These are phyloP conservation scores for Morella rubra DNA, from an alignment of 306 rosid species.

Conservation along the genomic window DNA sequence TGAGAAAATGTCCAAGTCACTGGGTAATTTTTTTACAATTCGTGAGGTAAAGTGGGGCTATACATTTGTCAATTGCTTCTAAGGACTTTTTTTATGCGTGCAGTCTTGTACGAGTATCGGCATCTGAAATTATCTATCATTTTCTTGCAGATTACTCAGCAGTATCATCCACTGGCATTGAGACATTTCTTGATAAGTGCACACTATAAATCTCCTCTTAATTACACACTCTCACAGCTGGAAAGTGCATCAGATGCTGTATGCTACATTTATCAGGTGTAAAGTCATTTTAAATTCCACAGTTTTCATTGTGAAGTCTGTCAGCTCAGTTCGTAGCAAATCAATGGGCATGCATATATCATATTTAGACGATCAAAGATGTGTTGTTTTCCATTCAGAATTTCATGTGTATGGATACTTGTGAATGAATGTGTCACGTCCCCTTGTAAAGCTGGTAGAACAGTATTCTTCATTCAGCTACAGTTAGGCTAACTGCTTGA, in stretches of 20 bases:
- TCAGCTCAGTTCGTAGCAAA: not conserved
- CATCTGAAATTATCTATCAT: conserved; percentile 15
- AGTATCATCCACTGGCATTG: conserved; percentile 85
- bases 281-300: conserved; percentile 9
- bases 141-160: conserved; percentile 64
- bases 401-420: not conserved
- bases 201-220: conserved; percentile 83
- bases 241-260: conserved; percentile 84
- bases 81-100: conserved; percentile 7
- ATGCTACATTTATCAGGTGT: conserved; percentile 82
- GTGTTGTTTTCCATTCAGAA: conserved; percentile 3
- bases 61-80: conserved; percentile 1
- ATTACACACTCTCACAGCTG: conserved; percentile 68
- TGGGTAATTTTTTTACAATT: conserved; percentile 93
- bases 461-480: not conserved
- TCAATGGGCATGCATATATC: not conserved
- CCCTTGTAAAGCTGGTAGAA: not conserved
- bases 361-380: not conserved
- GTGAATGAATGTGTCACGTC: conserved; percentile 1
- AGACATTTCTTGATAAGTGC: conserved; percentile 83
- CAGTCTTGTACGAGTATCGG: conserved; percentile 22
- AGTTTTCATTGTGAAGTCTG: conserved; percentile 11
- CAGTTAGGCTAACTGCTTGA: not conserved
- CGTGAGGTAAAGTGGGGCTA: conserved; percentile 61
- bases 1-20: conserved; percentile 93